Evolutionary conservation across 2,329 filamentous ascomycete genomes (phyloP).

Genomic region (Gnomoniopsis sp.): DNA sequence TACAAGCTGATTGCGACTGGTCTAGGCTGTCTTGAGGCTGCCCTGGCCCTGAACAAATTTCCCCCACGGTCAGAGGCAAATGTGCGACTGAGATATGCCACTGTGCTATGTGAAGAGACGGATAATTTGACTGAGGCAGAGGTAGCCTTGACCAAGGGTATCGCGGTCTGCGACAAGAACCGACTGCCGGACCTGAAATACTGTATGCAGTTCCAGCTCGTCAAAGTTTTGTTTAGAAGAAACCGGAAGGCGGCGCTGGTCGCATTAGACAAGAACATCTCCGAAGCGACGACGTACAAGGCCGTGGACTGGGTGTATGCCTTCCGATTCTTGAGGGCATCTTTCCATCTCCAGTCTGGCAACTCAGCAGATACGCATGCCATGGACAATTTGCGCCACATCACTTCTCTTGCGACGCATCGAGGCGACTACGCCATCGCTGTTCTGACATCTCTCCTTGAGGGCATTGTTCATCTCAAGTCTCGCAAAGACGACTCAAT

Average conservation of each 20-base stretch:
- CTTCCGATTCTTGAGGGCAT: constrained; percentile 70
- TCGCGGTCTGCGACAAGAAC: constrained; percentile 65
- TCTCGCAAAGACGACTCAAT: constrained; percentile 61
- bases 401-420: constrained; percentile 56
- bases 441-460: constrained; percentile 63
- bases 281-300: constrained; percentile 64
- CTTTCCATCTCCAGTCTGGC: constrained; percentile 61
- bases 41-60: constrained; percentile 58
- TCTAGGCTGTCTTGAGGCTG: constrained; percentile 68
- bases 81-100: constrained; percentile 68
- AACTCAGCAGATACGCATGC: constrained; percentile 59
- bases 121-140: constrained; percentile 73
- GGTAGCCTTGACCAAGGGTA: constrained; percentile 67
- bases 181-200: constrained; percentile 68
- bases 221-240: constrained; percentile 66
- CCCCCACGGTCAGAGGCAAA: constrained; percentile 66
- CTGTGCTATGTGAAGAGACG: constrained; percentile 70
- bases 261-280: constrained; percentile 65
- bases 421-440: constrained; percentile 62
- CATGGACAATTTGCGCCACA: constrained; percentile 65
- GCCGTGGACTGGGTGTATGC: constrained; percentile 73
- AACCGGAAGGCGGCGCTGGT: constrained; percentile 72
- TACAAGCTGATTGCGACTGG: constrained; percentile 70
- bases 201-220: constrained; percentile 70
- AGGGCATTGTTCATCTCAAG: constrained; percentile 67